Conservation (phyloP, 140 eudicot genomes). For the Bidens hawaiensis region DNA sequence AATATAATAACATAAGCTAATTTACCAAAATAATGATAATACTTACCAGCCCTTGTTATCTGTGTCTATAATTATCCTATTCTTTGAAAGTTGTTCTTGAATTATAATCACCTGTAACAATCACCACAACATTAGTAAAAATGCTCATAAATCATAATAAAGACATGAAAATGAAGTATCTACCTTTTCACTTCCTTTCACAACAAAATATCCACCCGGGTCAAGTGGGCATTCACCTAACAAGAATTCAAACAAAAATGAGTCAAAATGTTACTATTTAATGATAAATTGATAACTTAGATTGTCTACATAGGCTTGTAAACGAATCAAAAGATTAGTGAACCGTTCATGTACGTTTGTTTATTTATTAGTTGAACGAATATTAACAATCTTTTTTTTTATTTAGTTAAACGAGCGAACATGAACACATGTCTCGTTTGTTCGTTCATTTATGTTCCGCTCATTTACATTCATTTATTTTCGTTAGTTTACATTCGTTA, state of each 20-base stretch:
- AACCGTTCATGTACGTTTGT: too few relatives aligned
- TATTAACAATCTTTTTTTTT: too few relatives aligned
- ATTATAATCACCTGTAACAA: slow-evolving; percentile 70
- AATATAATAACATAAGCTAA: too few relatives aligned
- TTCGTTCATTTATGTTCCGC: too few relatives aligned
- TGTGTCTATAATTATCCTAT: slow-evolving; percentile 79
- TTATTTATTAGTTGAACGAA: too few relatives aligned
- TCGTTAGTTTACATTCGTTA: too few relatives aligned
- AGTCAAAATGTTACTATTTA: neutral
- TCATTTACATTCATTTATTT: too few relatives aligned
- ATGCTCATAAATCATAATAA: too few relatives aligned
- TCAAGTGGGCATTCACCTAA: slow-evolving; percentile 98
- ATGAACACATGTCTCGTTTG: too few relatives aligned
- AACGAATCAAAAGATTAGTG: too few relatives aligned
- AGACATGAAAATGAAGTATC: neutral
- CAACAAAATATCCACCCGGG: slow-evolving; percentile 93
- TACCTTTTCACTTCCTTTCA: slow-evolving; percentile 96
- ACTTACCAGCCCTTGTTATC: slow-evolving; percentile 85
- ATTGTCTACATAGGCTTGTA: too few relatives aligned
- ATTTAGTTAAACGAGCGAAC: too few relatives aligned
- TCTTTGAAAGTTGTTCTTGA: slow-evolving; percentile 94
- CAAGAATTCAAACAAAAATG: slow-evolving; percentile 7
- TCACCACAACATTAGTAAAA: slow-evolving; percentile 15
- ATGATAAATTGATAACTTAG: neutral
- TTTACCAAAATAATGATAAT: neutral